Evolutionary conservation across 768 basidiomycete species (phyloP).

Genomic region (Trametes cingulata): DNA sequence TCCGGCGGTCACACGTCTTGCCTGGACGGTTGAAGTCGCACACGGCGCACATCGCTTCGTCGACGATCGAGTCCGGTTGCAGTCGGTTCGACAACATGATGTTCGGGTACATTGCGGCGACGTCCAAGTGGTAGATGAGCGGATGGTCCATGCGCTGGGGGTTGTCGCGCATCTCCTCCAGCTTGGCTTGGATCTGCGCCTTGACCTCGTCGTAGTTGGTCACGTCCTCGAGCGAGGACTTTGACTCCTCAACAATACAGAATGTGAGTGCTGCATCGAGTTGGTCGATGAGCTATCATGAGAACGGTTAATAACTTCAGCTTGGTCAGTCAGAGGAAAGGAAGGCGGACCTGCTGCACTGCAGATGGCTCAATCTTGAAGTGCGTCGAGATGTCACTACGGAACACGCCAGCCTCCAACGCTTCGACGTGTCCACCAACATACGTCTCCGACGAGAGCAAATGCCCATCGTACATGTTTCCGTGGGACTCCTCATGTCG

Average conservation of each 20-base stretch:
- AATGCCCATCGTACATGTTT: conserved; percentile 92
- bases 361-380: conserved; percentile 93
- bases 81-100: conserved; percentile 99
- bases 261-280: conserved; percentile 91
- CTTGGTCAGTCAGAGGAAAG: no score
- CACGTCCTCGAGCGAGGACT: conserved; percentile 76
- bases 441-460: conserved; percentile 97
- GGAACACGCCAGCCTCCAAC: conserved; percentile 95
- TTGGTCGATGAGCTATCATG: conserved; percentile 81
- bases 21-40: conserved; percentile 98
- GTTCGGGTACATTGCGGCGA: conserved; percentile 99
- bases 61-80: conserved; percentile 97
- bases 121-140: conserved; percentile 97
- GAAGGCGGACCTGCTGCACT: conserved; percentile 67
- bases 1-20: conserved; percentile 88
- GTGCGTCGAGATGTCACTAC: conserved; percentile 91
- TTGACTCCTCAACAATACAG: conserved; percentile 84
- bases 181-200: conserved; percentile 66
- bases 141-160: conserved; percentile 89
- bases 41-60: conserved; percentile 94
- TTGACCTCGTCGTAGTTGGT: conserved; percentile 96
- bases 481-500: conserved; percentile 91
- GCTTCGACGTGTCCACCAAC: conserved; percentile 99
- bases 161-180: conserved; percentile 89
- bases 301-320: background rate